A percentile compares a stretch with the other conserved stretches of the same genome.
phyloP scores from a whole-genome alignment of 1,284 basidiomycete species.

The Apiotrichum domesticum region DNA sequence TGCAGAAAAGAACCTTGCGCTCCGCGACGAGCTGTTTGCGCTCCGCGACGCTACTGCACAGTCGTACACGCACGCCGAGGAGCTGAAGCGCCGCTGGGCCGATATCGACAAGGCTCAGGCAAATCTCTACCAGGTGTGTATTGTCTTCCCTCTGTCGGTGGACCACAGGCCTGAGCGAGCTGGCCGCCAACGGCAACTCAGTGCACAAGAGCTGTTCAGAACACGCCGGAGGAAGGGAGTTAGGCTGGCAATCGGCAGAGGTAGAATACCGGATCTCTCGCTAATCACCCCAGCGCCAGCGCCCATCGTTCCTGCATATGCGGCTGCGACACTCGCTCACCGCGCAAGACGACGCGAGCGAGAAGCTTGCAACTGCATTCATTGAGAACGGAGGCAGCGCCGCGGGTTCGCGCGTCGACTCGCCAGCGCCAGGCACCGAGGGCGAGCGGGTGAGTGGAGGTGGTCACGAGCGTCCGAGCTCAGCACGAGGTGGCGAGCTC shows the following conservation, averaged over 20 bases:
- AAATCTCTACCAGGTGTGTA: slow-evolving; percentile 72
- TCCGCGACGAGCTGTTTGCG: slow-evolving; percentile 66
- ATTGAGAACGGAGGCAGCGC: slow-evolving; percentile 54
- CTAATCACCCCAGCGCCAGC: slow-evolving; percentile 58
- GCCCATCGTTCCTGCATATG: slow-evolving; percentile 76
- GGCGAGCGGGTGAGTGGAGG: slow-evolving; percentile 11
- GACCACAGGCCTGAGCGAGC: too few species aligned
- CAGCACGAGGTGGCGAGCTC: too few species aligned
- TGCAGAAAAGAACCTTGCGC: slow-evolving; percentile 63
- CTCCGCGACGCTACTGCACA: slow-evolving; percentile 72
- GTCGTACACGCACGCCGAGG: slow-evolving; percentile 74
- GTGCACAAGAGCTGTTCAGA: too few species aligned
- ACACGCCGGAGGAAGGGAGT: too few species aligned
- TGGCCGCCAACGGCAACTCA: neutral
- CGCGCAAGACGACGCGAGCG: slow-evolving; percentile 80
- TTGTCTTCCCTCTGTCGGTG: too few species aligned
- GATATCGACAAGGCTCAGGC: slow-evolving; percentile 77
- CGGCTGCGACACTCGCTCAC: slow-evolving; percentile 76
- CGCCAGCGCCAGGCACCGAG: slow-evolving; percentile 38
- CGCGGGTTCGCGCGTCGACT: slow-evolving; percentile 35
- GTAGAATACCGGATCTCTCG: neutral
- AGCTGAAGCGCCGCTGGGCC: slow-evolving; percentile 71
- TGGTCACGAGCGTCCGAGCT: too few species aligned
- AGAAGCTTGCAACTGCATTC: slow-evolving; percentile 71
- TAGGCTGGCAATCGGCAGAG: too few species aligned